phyloP scores from a whole-genome alignment of 176 grass and related monocot genomes.

The Dendrocalamus sinicus region DNA sequence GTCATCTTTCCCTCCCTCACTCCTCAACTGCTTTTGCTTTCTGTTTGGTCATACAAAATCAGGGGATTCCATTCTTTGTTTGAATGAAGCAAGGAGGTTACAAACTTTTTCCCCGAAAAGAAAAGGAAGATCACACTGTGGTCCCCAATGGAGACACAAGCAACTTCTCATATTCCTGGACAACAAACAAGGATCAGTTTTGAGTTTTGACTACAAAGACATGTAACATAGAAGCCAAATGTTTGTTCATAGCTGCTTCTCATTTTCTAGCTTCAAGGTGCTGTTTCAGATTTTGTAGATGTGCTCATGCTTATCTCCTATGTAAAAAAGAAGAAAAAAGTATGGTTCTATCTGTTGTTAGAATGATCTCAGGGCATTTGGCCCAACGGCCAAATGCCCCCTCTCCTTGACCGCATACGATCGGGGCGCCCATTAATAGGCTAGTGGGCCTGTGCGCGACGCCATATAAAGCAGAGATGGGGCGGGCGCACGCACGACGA shows the following conservation, averaged over 20 bases:
- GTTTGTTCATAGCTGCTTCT: not conserved
- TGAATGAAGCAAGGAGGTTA: conserved; percentile 30
- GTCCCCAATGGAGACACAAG: conserved; percentile 8
- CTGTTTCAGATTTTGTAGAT: too few species aligned
- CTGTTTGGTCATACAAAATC: conserved; percentile 31
- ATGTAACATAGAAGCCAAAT: not conserved
- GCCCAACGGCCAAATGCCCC: too few species aligned
- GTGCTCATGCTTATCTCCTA: too few species aligned
- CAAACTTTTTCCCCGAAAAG: not conserved
- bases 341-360: not conserved
- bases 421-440: too few species aligned
- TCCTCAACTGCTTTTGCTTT: conserved; percentile 25
- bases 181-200: not conserved
- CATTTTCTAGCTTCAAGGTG: not conserved
- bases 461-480: too few species aligned
- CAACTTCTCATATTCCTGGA: not conserved
- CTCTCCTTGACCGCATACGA: too few species aligned
- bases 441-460: too few species aligned
- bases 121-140: not conserved
- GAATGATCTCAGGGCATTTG: too few species aligned
- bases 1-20: not conserved
- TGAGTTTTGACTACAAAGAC: conserved; percentile 6
- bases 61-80: conserved; percentile 17
- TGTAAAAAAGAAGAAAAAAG: not conserved
- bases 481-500: too few species aligned